Evolutionary conservation across 306 rosid genomes (phyloP).

Genomic region (Betula pendula): DNA sequence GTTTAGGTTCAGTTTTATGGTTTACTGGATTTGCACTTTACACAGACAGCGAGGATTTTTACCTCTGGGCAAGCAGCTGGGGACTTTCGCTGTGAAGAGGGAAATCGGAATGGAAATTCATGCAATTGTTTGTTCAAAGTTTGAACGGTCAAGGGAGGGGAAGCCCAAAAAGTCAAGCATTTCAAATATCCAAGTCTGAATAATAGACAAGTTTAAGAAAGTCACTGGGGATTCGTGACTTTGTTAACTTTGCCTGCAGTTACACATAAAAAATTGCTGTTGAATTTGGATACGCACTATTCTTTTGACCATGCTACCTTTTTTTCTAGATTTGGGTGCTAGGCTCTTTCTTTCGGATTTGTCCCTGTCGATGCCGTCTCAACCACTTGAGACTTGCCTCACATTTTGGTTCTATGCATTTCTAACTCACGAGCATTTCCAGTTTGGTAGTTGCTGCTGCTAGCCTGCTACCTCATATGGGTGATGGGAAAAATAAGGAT

Average conservation of each 20-base stretch:
- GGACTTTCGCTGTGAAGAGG: slow-evolving; percentile 20
- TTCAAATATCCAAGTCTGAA: slow-evolving; percentile 49
- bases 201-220: slow-evolving; percentile 6
- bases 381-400: slow-evolving; percentile 6
- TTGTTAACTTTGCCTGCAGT: slow-evolving; percentile 23
- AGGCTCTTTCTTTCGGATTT: neutral
- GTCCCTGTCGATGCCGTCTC: neutral
- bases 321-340: slow-evolving; percentile 13
- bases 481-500: too few species aligned
- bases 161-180: slow-evolving; percentile 34
- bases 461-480: too few species aligned
- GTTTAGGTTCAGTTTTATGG: slow-evolving; percentile 4
- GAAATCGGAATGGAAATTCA: neutral
- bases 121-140: slow-evolving; percentile 12
- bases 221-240: slow-evolving; percentile 16
- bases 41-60: slow-evolving; percentile 18
- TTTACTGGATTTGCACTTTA: neutral
- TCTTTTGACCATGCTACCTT: slow-evolving; percentile 13
- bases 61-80: slow-evolving; percentile 23
- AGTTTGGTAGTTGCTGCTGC: too few species aligned
- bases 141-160: slow-evolving; percentile 34
- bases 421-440: slow-evolving; percentile 16
- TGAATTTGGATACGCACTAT: slow-evolving; percentile 10
- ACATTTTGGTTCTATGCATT: slow-evolving; percentile 7
- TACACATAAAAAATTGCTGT: slow-evolving; percentile 6